Base-by-base conservation (phyloP, 1,284 basidiomycete species). In the Cryptococcus jaspeensis region DNA sequence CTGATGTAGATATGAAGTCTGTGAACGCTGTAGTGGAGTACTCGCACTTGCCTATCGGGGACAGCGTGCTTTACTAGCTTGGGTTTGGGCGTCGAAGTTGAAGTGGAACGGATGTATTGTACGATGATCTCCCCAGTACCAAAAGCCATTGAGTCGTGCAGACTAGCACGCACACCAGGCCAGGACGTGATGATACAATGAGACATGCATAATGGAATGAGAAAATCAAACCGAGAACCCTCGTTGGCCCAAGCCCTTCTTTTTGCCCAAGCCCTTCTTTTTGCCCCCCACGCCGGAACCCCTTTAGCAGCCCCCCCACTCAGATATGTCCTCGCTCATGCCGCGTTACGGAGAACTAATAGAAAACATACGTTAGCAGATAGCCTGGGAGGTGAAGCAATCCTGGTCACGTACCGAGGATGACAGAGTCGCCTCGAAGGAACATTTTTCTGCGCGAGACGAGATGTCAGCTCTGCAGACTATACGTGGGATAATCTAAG, bases 391-490 rank as follows among this genome's bases (percentile, higher is more conserved):
- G 7, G 11, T 13, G n/a, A 38, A n/a, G n/a, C n/a, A n/a, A n/a
- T n/a, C n/a, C n/a, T 18, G 37, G 9, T 32, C 4, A 82, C 88
- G 79, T 71, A 95, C 93, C 88, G 56, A 96, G 83, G 66, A 97
- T 94, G 16, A 97, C 93, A 42, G 93, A 96, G 77, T 96, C 93
- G 36, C 93, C 93, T 50, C 91, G 90, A 65, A 64, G 61, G 60
- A 74, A 69, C 75, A 78, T 75, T 66, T 78, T 78, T 46, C 80
- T 76, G 37, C 38, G 39, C 22, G 9, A 20, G 20, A 39, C 39
- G 40, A 16, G 37, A 9, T n/a, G 43, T 56, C 36, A 52, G 50
- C n/a, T n/a, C n/a, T n/a, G n/a, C n/a, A n/a, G n/a, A n/a, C n/a
- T n/a, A n/a, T n/a, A n/a, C 39, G 35, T 20, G 32, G 37, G 36